phyloP scores from a whole-genome alignment of 2,329 filamentous ascomycete genomes.

The Orbilia blumenaviensis region DNA sequence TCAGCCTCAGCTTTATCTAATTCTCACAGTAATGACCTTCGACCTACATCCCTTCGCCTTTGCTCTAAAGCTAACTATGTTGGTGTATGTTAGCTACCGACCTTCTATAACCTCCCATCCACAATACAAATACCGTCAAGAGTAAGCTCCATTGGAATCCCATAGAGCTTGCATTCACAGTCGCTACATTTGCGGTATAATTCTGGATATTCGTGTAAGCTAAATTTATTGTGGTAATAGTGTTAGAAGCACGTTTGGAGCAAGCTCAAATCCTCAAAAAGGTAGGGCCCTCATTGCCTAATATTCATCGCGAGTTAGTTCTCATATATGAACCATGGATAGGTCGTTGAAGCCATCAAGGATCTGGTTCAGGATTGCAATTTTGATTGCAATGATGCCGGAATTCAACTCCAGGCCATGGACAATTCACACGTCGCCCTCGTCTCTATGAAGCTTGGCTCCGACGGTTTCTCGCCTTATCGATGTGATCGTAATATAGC shows the following conservation, averaged over 20 bases:
- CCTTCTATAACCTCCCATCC: not conserved
- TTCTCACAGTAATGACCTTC: not conserved
- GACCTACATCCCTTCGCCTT: not conserved
- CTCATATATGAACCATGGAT: conserved; percentile 18
- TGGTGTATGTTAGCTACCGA: not conserved
- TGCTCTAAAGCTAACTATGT: conserved; percentile 3
- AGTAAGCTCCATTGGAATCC: conserved; percentile 45
- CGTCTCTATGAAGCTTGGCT: conserved; percentile 98
- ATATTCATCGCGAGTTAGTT: not conserved
- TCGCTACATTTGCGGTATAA: not conserved
- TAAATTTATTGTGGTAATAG: conserved; percentile 60
- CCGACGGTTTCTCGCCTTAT: conserved; percentile 92
- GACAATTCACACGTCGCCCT: conserved; percentile 99
- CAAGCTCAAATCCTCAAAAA: conserved; percentile 95
- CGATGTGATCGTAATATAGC: conserved; percentile 99
- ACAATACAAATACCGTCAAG: conserved; percentile 17
- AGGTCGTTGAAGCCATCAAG: conserved; percentile 99
- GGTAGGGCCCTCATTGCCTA: conserved; percentile 66
- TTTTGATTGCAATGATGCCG: conserved; percentile 99
- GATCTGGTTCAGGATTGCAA: conserved; percentile 99
- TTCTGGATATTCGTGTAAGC: not conserved
- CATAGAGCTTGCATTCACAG: not conserved
- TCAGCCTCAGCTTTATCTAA: not conserved
- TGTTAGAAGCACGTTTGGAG: conserved; percentile 98
- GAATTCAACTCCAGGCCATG: conserved; percentile 98